These are phyloP conservation scores for Cladorrhinum sp. DNA, from an alignment of 2,329 filamentous ascomycete species.

Conservation along the genomic window DNA sequence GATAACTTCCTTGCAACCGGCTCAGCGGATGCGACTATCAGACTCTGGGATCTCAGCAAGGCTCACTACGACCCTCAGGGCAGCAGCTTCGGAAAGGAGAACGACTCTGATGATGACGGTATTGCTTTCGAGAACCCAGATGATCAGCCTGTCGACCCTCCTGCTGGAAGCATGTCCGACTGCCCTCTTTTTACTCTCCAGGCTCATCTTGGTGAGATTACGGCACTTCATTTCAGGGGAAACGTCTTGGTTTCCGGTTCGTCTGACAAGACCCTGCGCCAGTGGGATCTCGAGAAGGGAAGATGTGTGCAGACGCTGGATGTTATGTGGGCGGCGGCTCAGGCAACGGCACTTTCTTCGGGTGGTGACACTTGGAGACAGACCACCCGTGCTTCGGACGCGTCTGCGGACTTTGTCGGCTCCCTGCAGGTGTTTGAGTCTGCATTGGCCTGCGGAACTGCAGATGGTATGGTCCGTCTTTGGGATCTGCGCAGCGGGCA, in stretches of 20 bases:
- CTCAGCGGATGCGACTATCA: constrained; percentile 90
- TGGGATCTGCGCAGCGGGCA: constrained; percentile 97
- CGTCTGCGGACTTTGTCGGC: constrained; percentile 88
- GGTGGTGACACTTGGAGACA: constrained; percentile 69
- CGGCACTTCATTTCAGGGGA: constrained; percentile 84
- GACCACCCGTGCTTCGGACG: constrained; percentile 66
- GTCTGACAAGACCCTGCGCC: constrained; percentile 92
- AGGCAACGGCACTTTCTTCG: constrained; percentile 69
- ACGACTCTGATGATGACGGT: constrained; percentile 61
- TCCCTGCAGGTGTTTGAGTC: constrained; percentile 95
- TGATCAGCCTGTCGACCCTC: constrained; percentile 65
- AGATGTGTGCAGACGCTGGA: constrained; percentile 96
- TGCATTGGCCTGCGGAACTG: constrained; percentile 91
- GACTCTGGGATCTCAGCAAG: constrained; percentile 89
- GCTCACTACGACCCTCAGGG: constrained; percentile 76
- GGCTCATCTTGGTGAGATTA: constrained; percentile 91
- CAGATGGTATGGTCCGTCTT: constrained; percentile 92
- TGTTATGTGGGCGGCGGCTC: constrained; percentile 95
- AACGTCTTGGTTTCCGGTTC: constrained; percentile 93
- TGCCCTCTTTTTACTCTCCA: constrained; percentile 85
- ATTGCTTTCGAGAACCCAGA: constrained; percentile 71
- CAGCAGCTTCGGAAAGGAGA: constrained; percentile 56
- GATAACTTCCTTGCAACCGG: constrained; percentile 95
- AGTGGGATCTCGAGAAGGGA: constrained; percentile 98
- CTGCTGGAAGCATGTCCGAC: constrained; percentile 79